Percentiles rank a stretch among this genome's conserved stretches.
These are phyloP conservation scores for Pythium brachiatum DNA, from an alignment of 352 stramenopile species.

Conservation along the genomic window DNA sequence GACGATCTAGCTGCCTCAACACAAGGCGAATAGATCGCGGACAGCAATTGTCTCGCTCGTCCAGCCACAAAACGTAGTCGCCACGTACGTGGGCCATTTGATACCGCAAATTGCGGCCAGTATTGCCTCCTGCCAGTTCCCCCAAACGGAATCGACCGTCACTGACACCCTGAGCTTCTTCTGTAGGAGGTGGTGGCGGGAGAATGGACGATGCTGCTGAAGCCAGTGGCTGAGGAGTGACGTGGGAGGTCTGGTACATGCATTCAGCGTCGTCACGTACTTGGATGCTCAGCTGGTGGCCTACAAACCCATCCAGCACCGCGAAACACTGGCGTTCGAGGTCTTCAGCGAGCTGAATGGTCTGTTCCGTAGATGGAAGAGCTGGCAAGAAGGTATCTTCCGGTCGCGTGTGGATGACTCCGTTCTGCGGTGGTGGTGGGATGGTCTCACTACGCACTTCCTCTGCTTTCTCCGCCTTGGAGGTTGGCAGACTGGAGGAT, in stretches of 20 bases:
- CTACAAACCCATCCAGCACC: constrained; percentile 38
- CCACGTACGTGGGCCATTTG: constrained; percentile 46
- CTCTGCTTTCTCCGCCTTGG: not conserved
- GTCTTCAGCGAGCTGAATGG: constrained; percentile 13
- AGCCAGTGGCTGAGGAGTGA: not conserved
- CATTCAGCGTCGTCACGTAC: constrained; percentile 24
- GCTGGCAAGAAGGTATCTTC: constrained; percentile 22
- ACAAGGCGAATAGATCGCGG: constrained; percentile 20
- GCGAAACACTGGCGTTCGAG: constrained; percentile 29
- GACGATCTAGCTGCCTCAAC: constrained; percentile 37
- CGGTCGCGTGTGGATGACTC: not conserved
- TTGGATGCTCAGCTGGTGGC: constrained; percentile 8
- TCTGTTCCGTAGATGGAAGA: constrained; percentile 19
- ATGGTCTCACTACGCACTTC: not conserved
- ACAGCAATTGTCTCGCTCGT: constrained; percentile 39
- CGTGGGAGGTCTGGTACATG: constrained; percentile 23
- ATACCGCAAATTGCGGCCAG: constrained; percentile 43
- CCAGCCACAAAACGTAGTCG: constrained; percentile 49
- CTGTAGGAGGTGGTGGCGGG: not conserved
- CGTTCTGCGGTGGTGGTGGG: constrained; percentile 11
- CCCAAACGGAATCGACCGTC: constrained; percentile 27
- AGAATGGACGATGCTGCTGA: not conserved
- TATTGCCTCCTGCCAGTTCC: constrained; percentile 44
- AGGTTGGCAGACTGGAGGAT: constrained; percentile 1
- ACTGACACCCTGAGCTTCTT: not conserved